Percentiles rank a stretch among this genome's conserved stretches.
Conservation (phyloP, 2,329 filamentous ascomycete genomes). For the Xylaria sp. region DNA sequence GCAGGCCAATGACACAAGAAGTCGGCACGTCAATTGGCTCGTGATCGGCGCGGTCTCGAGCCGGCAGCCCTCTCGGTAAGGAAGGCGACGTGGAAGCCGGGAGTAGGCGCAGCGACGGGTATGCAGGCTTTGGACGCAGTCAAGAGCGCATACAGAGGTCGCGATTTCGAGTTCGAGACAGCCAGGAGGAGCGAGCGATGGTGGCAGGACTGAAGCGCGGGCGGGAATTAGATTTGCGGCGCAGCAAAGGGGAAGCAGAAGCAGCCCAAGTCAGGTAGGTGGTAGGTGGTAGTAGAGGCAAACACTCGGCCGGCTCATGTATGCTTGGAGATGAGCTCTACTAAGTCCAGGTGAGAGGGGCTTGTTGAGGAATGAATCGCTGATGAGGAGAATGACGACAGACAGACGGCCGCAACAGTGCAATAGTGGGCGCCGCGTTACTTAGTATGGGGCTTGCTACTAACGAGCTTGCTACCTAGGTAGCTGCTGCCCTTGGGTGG, state of each 20-base stretch:
- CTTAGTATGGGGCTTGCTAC: too few relatives aligned
- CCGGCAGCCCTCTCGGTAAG: conserved; percentile 10
- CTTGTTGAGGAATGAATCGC: conserved; percentile 21
- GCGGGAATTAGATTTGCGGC: conserved; percentile 19
- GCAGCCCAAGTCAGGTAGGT: conserved; percentile 10
- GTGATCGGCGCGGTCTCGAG: conserved; percentile 3
- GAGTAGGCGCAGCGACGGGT: conserved; percentile 14
- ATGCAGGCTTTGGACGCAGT: conserved; percentile 16
- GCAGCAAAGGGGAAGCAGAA: conserved; percentile 18
- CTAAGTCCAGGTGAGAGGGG: conserved; percentile 8
- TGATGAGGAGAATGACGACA: conserved; percentile 38
- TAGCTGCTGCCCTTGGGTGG: too few relatives aligned
- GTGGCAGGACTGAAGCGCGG: conserved; percentile 14
- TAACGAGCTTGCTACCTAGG: too few relatives aligned
- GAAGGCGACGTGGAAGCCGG: conserved; percentile 16
- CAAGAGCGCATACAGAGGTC: conserved; percentile 22
- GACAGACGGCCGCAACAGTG: conserved; percentile 24
- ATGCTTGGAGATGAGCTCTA: conserved; percentile 8
- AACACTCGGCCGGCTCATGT: conserved; percentile 13
- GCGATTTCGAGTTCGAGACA: conserved; percentile 31
- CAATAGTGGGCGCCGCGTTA: conserved; percentile 30
- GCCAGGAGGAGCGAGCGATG: conserved; percentile 9
- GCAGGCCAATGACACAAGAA: conserved; percentile 31
- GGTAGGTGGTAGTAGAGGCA: conserved; percentile 23
- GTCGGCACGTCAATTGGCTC: conserved; percentile 36